These are phyloP conservation scores for Dysphania ambrosioides DNA, from an alignment of 148 eudicot genomes.

Conservation along the genomic window DNA sequence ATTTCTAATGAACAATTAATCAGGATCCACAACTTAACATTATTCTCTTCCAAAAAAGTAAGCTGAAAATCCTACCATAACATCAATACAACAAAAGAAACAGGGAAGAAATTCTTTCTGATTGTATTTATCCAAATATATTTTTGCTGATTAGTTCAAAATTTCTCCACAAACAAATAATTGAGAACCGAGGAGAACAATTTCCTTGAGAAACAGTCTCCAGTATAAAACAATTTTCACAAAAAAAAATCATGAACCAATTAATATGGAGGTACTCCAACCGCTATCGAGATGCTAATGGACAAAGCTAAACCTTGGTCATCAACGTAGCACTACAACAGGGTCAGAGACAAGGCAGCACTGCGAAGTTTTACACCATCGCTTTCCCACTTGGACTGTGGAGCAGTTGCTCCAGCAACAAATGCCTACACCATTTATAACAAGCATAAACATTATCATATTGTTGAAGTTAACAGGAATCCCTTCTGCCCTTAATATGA, in stretches of 20 bases:
- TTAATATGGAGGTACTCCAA: not conserved
- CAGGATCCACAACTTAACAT: no score
- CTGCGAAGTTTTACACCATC: constrained; percentile 93
- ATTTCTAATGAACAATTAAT: not conserved
- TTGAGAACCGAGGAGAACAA: not conserved
- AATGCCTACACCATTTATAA: constrained; percentile 42
- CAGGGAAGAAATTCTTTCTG: no score
- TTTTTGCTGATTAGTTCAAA: no score
- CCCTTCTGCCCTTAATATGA: not conserved
- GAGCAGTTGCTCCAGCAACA: constrained; percentile 82
- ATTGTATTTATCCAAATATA: no score
- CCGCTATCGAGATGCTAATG: not conserved
- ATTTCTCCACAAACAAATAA: no score
- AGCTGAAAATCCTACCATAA: not conserved
- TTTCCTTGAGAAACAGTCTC: not conserved
- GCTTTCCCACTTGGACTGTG: constrained; percentile 67
- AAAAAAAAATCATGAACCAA: not conserved
- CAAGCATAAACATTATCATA: not conserved
- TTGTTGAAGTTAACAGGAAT: constrained; percentile 1
- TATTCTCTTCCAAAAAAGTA: no score
- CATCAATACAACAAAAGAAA: no score
- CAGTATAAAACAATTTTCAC: not conserved
- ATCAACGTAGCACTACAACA: constrained; percentile 35
- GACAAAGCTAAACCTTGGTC: constrained; percentile 19
- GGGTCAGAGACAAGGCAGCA: constrained; percentile 77